These are phyloP conservation scores for Wakefieldia striispora DNA, from an alignment of 768 basidiomycete species.

Conservation along the genomic window DNA sequence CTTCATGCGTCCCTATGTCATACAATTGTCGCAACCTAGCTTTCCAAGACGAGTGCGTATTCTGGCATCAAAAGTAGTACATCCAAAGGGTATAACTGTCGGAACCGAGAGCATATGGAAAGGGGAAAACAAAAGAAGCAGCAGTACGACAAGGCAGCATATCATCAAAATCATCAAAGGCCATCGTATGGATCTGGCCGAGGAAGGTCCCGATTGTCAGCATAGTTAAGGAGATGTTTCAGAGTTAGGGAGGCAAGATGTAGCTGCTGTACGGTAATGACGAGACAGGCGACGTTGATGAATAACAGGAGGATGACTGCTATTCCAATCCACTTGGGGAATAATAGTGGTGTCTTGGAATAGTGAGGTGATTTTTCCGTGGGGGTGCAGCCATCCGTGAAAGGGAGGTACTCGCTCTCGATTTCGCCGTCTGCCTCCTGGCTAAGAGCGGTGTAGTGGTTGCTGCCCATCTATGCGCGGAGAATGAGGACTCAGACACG, in stretches of 20 bases:
- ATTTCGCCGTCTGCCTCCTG: constrained; percentile 11
- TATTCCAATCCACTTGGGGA: constrained; percentile 11
- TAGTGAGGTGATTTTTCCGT: constrained; percentile 2
- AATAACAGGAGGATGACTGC: constrained; percentile 21
- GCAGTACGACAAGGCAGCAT: neutral
- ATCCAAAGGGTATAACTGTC: no score
- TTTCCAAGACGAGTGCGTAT: no score
- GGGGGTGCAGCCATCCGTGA: constrained; percentile 2
- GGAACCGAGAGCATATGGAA: neutral
- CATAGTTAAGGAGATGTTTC: constrained; percentile 15
- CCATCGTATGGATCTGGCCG: constrained; percentile 32
- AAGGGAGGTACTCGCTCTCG: constrained; percentile 15
- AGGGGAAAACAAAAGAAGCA: neutral
- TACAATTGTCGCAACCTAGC: neutral
- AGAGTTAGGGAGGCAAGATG: constrained; percentile 15
- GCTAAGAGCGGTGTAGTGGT: constrained; percentile 9
- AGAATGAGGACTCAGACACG: neutral
- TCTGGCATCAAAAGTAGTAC: constrained; percentile 1
- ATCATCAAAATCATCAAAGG: constrained; percentile 13
- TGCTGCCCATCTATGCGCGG: constrained; percentile 16
- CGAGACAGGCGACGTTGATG: constrained; percentile 23
- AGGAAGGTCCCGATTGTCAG: constrained; percentile 28
- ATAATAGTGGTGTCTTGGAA: neutral
- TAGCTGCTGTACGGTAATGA: constrained; percentile 17
- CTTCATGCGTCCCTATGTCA: neutral